phyloP scores from a whole-genome alignment of 2,329 filamentous ascomycete genomes.

The Monilinia polystroma region DNA sequence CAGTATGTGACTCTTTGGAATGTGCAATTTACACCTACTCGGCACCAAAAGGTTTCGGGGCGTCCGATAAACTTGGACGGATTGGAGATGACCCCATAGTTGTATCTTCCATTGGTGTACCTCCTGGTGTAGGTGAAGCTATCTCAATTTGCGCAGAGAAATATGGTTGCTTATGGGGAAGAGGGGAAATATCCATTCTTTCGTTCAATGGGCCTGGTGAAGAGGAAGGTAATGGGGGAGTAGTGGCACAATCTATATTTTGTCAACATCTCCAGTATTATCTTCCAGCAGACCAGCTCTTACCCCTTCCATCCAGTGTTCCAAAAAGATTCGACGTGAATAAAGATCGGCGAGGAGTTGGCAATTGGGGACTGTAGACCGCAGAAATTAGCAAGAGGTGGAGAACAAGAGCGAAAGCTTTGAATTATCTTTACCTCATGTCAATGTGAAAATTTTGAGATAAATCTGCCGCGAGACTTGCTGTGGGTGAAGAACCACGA shows the following conservation, averaged over 20 bases:
- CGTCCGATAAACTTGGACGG: conserved; percentile 50
- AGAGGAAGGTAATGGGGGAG: conserved; percentile 79
- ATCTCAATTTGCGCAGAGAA: conserved; percentile 60
- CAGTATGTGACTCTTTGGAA: conserved; percentile 25
- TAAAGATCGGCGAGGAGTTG: conserved; percentile 79
- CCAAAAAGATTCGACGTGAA: conserved; percentile 72
- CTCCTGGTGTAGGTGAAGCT: conserved; percentile 68
- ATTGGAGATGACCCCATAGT: conserved; percentile 58
- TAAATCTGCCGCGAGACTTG: conserved; percentile 87
- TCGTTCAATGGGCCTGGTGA: conserved; percentile 73
- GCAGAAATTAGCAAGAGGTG: conserved; percentile 21
- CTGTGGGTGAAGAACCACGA: conserved; percentile 83
- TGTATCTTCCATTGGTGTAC: conserved; percentile 45
- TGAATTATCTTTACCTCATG: conserved; percentile 65
- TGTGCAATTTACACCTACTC: conserved; percentile 50
- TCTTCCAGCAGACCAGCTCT: conserved; percentile 41
- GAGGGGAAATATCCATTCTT: conserved; percentile 88
- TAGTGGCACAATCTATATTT: conserved; percentile 69
- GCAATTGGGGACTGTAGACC: conserved; percentile 69
- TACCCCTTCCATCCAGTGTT: conserved; percentile 47
- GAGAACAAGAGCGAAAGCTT: not conserved
- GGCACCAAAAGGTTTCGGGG: conserved; percentile 48
- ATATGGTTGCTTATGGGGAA: conserved; percentile 81
- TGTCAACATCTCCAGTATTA: conserved; percentile 41
- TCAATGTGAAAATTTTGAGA: conserved; percentile 97